phyloP scores from a whole-genome alignment of 208 protist genomes.

The Wallacemonas collosoma region DNA sequence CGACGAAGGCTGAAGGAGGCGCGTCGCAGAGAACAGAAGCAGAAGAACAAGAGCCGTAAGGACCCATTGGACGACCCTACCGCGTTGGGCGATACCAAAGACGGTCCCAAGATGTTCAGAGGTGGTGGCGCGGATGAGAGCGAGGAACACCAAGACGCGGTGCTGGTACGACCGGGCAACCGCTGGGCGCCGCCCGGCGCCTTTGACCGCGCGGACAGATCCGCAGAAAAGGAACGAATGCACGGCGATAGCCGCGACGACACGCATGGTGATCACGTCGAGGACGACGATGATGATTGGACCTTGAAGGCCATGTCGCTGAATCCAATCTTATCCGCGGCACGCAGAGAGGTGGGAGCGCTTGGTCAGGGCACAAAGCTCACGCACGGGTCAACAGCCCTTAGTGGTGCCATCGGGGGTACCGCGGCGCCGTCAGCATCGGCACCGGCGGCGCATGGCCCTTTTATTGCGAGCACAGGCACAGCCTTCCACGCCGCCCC shows the following conservation, averaged over 20 bases:
- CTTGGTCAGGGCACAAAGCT: background rate
- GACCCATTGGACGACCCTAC: background rate
- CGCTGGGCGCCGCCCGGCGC: slow-evolving; percentile 18
- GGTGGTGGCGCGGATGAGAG: no score
- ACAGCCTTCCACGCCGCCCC: slow-evolving; percentile 3
- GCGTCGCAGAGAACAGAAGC: slow-evolving; percentile 15
- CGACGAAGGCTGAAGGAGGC: slow-evolving; percentile 8
- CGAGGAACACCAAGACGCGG: background rate
- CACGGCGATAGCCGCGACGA: no score
- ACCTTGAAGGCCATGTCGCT: slow-evolving; percentile 4
- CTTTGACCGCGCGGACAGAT: background rate
- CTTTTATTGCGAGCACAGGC: background rate
- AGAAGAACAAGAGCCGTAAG: slow-evolving; percentile 9
- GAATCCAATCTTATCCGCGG: slow-evolving; percentile 11
- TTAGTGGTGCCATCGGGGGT: no score
- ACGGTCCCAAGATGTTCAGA: no score
- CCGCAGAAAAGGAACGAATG: no score
- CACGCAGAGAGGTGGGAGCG: slow-evolving; percentile 3
- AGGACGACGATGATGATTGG: slow-evolving; percentile 1
- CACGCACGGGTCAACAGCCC: no score
- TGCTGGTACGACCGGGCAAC: background rate
- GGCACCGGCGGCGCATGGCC: background rate
- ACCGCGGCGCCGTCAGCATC: background rate
- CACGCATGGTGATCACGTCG: no score
- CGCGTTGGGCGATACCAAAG: no score